These are phyloP conservation scores for Prinsepia uniflora DNA, from an alignment of 306 rosid genomes.

Conservation along the genomic window DNA sequence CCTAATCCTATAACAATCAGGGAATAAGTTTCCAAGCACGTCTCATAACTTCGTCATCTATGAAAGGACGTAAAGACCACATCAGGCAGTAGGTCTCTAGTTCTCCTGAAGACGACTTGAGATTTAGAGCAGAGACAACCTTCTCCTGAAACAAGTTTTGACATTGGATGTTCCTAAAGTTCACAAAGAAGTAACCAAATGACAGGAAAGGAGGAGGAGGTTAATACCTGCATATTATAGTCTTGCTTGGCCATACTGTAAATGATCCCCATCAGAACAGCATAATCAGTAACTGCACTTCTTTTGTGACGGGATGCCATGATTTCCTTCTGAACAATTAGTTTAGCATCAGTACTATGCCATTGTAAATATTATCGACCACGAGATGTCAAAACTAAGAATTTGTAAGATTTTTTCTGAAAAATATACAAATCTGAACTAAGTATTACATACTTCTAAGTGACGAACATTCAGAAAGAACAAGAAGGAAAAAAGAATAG, in stretches of 20 bases:
- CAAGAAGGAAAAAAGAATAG: not conserved
- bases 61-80: constrained; percentile 70
- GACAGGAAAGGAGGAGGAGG: constrained; percentile 1
- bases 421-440: not conserved
- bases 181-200: constrained; percentile 7
- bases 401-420: not conserved
- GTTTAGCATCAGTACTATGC: not conserved
- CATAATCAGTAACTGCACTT: constrained; percentile 38
- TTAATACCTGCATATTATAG: constrained; percentile 65
- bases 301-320: constrained; percentile 28
- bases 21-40: constrained; percentile 61
- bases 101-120: constrained; percentile 51
- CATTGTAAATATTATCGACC: constrained; percentile 2
- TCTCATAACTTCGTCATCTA: constrained; percentile 44
- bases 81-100: constrained; percentile 64
- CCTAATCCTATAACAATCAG: constrained; percentile 17
- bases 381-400: not conserved
- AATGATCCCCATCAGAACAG: constrained; percentile 49
- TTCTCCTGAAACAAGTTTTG: constrained; percentile 47
- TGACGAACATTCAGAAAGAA: not conserved
- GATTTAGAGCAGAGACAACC: constrained; percentile 56
- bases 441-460: not conserved
- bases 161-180: constrained; percentile 4
- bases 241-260: constrained; percentile 69
- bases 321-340: constrained; percentile 38